These are phyloP conservation scores for Favolaschia claudopus DNA, from an alignment of 768 basidiomycete genomes.

Conservation along the genomic window DNA sequence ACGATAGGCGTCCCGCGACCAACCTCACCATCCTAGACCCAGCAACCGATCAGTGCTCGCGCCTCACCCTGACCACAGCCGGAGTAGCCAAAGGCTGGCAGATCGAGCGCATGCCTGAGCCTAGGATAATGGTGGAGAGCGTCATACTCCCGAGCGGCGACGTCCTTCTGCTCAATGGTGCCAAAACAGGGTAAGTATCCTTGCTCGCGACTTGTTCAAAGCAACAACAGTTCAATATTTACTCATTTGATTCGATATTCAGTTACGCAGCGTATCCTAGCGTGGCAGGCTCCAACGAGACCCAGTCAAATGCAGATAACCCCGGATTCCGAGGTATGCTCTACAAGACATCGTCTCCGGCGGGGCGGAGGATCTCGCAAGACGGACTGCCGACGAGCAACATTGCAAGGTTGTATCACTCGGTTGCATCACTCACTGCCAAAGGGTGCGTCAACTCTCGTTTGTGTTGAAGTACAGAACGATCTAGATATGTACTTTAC, in stretches of 20 bases:
- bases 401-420: slow-evolving; percentile 65
- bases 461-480: no score
- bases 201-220: not conserved
- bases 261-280: slow-evolving; percentile 51
- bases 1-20: slow-evolving; percentile 52
- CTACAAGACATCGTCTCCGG: slow-evolving; percentile 53
- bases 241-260: slow-evolving; percentile 51
- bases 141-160: slow-evolving; percentile 65
- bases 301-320: slow-evolving; percentile 12
- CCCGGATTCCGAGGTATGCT: slow-evolving; percentile 31
- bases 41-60: slow-evolving; percentile 64
- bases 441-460: slow-evolving; percentile 44
- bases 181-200: slow-evolving; percentile 35
- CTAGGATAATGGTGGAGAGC: slow-evolving; percentile 65
- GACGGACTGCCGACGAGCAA: slow-evolving; percentile 52
- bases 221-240: not conserved
- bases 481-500: not conserved
- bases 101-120: slow-evolving; percentile 59
- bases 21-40: slow-evolving; percentile 57
- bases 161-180: slow-evolving; percentile 57
- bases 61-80: slow-evolving; percentile 54
- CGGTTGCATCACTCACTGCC: slow-evolving; percentile 62
- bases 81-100: slow-evolving; percentile 61
- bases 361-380: slow-evolving; percentile 55
- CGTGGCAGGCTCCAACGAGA: slow-evolving; percentile 51